phyloP scores from a whole-genome alignment of 2,329 filamentous ascomycete species.

The Monosporascus sp. region DNA sequence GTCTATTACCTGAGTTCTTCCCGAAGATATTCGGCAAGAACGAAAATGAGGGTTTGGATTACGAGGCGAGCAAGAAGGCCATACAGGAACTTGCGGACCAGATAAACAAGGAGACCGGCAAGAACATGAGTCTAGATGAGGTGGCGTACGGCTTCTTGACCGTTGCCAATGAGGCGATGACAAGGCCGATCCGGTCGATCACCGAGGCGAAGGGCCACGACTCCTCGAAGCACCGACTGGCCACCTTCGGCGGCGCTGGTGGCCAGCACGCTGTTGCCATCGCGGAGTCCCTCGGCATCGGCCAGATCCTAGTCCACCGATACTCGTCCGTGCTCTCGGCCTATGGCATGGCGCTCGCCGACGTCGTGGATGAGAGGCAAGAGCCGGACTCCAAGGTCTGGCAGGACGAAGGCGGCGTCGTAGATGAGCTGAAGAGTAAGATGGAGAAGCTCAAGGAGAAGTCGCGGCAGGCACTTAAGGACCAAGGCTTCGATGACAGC shows the following conservation, averaged over 20 bases:
- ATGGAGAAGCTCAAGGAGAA: slow-evolving; percentile 77
- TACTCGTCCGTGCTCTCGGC: slow-evolving; percentile 88
- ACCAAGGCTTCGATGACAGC: slow-evolving; percentile 72
- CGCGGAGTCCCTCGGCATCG: slow-evolving; percentile 76
- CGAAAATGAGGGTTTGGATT: slow-evolving; percentile 75
- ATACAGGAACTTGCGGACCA: slow-evolving; percentile 71
- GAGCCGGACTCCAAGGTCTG: slow-evolving; percentile 65
- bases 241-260: slow-evolving; percentile 87
- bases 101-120: slow-evolving; percentile 71
- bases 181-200: slow-evolving; percentile 79
- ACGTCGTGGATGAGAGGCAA: slow-evolving; percentile 88
- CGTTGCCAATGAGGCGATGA: slow-evolving; percentile 90
- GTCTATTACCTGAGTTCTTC: slow-evolving; percentile 85
- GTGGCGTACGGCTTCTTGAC: slow-evolving; percentile 86
- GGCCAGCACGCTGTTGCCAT: slow-evolving; percentile 92
- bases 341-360: slow-evolving; percentile 88
- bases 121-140: slow-evolving; percentile 71
- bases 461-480: slow-evolving; percentile 59
- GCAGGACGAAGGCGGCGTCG: slow-evolving; percentile 52
- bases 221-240: slow-evolving; percentile 82
- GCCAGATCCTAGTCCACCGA: slow-evolving; percentile 77
- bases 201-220: slow-evolving; percentile 92
- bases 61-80: slow-evolving; percentile 66
- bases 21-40: slow-evolving; percentile 92
- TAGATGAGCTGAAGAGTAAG: slow-evolving; percentile 62